A percentile compares a stretch with the other conserved stretches of the same genome.
Evolutionary conservation across 2,329 filamentous ascomycete genomes (phyloP).

Genomic region (Nigrograna mackinnonii): DNA sequence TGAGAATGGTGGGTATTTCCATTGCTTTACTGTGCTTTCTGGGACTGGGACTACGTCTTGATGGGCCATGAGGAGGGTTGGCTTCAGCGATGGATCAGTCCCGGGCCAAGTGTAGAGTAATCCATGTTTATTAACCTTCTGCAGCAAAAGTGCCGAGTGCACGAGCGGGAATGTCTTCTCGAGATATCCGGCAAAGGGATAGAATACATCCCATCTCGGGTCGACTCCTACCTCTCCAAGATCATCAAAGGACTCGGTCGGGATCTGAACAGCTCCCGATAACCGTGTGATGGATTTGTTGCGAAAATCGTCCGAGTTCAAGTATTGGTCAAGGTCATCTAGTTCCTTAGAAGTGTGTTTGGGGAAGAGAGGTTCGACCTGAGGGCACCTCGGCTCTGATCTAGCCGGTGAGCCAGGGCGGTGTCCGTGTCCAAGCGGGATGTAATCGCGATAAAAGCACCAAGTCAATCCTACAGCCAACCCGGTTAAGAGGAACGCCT

Average conservation of each 20-base stretch:
- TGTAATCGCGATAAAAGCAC: no score
- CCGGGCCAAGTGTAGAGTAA: constrained; percentile 63
- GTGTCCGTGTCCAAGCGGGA: no score
- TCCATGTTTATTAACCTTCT: constrained; percentile 63
- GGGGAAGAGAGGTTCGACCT: constrained; percentile 32
- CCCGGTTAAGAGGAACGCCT: no score
- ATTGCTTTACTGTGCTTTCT: constrained; percentile 54
- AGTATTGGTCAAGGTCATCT: constrained; percentile 28
- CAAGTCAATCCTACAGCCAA: no score
- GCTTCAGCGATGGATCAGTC: constrained; percentile 53
- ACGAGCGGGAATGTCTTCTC: constrained; percentile 29
- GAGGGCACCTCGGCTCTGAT: constrained; percentile 23
- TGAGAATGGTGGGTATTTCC: constrained; percentile 65
- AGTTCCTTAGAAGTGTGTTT: constrained; percentile 24
- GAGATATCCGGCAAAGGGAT: constrained; percentile 52
- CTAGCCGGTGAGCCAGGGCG: background rate
- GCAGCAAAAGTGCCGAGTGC: constrained; percentile 51
- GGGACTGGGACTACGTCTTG: constrained; percentile 66
- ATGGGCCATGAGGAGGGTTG: constrained; percentile 64
- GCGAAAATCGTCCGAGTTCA: constrained; percentile 29
- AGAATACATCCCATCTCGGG: constrained; percentile 62
- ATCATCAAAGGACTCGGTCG: constrained; percentile 60
- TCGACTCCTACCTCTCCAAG: constrained; percentile 59
- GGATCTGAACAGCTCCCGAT: constrained; percentile 55
- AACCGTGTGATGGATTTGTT: constrained; percentile 40